phyloP scores from a whole-genome alignment of 257 asterid genomes.

The Nicotiana obtusifolia region DNA sequence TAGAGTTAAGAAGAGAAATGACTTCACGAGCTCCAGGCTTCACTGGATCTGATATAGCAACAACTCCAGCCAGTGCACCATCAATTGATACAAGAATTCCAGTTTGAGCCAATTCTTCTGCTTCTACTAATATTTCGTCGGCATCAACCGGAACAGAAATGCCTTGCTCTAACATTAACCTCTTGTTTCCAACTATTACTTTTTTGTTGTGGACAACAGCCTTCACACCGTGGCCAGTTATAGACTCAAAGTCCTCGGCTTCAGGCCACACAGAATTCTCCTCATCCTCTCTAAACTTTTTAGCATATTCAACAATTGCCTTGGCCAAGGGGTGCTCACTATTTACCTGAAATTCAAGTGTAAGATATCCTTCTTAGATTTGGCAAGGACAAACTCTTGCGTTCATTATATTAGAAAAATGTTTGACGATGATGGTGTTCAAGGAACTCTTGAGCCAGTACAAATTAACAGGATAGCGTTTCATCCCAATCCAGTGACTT shows the following conservation, averaged over 20 bases:
- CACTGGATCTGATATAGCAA: conserved; percentile 23
- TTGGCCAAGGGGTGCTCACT: conserved; percentile 27
- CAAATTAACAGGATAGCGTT: not conserved
- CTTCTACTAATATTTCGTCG: conserved; percentile 13
- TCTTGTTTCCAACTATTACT: conserved; percentile 18
- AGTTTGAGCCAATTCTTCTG: conserved; percentile 22
- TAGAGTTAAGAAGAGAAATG: conserved; percentile 14
- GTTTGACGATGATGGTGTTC: not conserved
- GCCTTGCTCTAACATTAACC: conserved; percentile 13
- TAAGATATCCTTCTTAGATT: not conserved
- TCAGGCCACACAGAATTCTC: conserved; percentile 9
- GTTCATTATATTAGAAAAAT: not conserved
- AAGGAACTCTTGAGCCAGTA: no score
- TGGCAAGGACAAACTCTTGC: not conserved
- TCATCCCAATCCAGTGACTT: not conserved
- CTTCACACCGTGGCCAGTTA: conserved; percentile 21
- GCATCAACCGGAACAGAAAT: conserved; percentile 9
- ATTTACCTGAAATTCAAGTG: conserved; percentile 10
- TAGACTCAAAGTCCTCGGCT: conserved; percentile 13
- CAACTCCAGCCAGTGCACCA: conserved; percentile 17
- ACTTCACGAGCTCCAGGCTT: conserved; percentile 19
- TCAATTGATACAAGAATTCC: conserved; percentile 19
- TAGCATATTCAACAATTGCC: conserved; percentile 22
- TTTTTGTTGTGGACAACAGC: conserved; percentile 8
- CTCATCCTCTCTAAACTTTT: conserved; percentile 8